Evolutionary conservation across 495 filamentous ascomycete genomes (phyloP).

Genomic region (Schizothecium vesticola): DNA sequence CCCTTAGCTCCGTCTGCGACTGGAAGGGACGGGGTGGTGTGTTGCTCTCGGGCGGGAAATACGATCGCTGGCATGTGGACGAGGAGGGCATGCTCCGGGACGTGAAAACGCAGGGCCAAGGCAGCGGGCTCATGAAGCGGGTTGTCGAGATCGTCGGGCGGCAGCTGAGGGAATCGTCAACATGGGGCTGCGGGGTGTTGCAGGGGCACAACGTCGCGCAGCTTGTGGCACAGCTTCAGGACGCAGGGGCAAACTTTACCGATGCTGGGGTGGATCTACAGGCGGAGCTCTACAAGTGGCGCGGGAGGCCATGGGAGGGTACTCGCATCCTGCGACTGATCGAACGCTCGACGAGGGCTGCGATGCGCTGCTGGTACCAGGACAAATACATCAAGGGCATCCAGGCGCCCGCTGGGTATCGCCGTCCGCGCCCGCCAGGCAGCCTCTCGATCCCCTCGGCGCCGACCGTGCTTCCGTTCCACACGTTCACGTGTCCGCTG

Average conservation of each 20-base stretch:
- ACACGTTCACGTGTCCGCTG: slow-evolving; percentile 94
- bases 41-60: slow-evolving; percentile 59
- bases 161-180: slow-evolving; percentile 80
- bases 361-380: slow-evolving; percentile 83
- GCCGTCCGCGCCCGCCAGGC: slow-evolving; percentile 68
- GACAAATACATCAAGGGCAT: slow-evolving; percentile 67
- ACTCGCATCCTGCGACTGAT: slow-evolving; percentile 78
- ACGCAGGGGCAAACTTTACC: slow-evolving; percentile 23
- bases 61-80: slow-evolving; percentile 93
- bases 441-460: slow-evolving; percentile 77
- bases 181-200: slow-evolving; percentile 77
- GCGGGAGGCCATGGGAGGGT: slow-evolving; percentile 78
- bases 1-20: slow-evolving; percentile 93
- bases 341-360: slow-evolving; percentile 72
- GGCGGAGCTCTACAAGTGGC: slow-evolving; percentile 59
- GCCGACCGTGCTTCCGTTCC: slow-evolving; percentile 95
- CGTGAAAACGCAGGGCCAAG: slow-evolving; percentile 51
- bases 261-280: slow-evolving; percentile 29
- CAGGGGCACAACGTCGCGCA: slow-evolving; percentile 42
- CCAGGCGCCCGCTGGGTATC: slow-evolving; percentile 57
- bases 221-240: slow-evolving; percentile 44
- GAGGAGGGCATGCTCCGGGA: slow-evolving; percentile 80
- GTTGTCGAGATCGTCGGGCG: slow-evolving; percentile 94
- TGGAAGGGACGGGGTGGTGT: slow-evolving; percentile 91
- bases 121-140: slow-evolving; percentile 84